Percentiles rank a stretch among this genome's conserved stretches.
These are phyloP conservation scores for Rhizopus arrhizus DNA, from an alignment of 371 early-diverging fungal genomes.

Conservation along the genomic window DNA sequence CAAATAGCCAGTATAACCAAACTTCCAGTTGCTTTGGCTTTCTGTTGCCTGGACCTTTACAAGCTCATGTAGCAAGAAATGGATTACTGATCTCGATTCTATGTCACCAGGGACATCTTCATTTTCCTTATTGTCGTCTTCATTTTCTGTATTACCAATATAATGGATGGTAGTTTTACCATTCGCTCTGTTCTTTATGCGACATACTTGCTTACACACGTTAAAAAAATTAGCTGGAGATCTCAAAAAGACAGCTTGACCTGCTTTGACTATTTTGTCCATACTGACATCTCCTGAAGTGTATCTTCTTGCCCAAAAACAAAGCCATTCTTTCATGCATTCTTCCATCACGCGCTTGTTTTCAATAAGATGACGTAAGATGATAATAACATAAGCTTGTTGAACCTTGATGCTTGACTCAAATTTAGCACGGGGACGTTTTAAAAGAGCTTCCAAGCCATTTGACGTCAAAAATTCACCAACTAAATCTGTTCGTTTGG, in stretches of 20 bases:
- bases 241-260: neutral
- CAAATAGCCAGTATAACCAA: slow-evolving; percentile 77
- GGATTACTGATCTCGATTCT: slow-evolving; percentile 8
- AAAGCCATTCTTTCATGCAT: slow-evolving; percentile 72
- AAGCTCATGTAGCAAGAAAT: slow-evolving; percentile 19
- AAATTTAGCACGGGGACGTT: slow-evolving; percentile 35
- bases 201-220: neutral
- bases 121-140: neutral
- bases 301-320: slow-evolving; percentile 34
- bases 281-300: slow-evolving; percentile 14
- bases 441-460: slow-evolving; percentile 60
- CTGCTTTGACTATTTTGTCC: neutral
- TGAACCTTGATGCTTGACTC: slow-evolving; percentile 59
- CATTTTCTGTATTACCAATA: neutral
- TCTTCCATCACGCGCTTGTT: slow-evolving; percentile 55
- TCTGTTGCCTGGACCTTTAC: neutral
- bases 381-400: slow-evolving; percentile 67
- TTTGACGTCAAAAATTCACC: slow-evolving; percentile 56
- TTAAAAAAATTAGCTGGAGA: neutral
- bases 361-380: slow-evolving; percentile 85
- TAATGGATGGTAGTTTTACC: neutral
- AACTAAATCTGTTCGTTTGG: slow-evolving; percentile 62
- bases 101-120: too few species aligned
- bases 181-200: neutral
- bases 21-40: slow-evolving; percentile 8